These are phyloP conservation scores for Xerocomellus dryophilus DNA, from an alignment of 768 basidiomycete genomes.

Conservation along the genomic window DNA sequence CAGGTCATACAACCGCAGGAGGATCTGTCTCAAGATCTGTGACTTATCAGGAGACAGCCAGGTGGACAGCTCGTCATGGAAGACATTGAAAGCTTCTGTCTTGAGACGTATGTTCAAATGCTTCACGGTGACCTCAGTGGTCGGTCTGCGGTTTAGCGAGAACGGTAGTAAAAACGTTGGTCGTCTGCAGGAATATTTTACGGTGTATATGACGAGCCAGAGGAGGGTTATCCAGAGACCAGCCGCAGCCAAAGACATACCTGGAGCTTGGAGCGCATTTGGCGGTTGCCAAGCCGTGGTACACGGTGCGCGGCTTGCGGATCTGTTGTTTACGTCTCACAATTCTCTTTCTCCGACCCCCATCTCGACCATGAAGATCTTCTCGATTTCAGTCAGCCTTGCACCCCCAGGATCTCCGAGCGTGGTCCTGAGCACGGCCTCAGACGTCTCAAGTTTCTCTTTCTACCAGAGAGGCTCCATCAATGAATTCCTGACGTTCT, in stretches of 20 bases:
- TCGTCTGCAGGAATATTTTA: slow-evolving; percentile 21
- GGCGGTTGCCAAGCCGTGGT: background rate
- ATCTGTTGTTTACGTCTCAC: slow-evolving; percentile 1
- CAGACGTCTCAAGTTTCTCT: slow-evolving; percentile 85
- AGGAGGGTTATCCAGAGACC: slow-evolving; percentile 21
- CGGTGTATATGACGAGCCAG: slow-evolving; percentile 28
- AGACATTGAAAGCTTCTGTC: slow-evolving; percentile 48
- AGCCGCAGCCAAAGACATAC: slow-evolving; percentile 20
- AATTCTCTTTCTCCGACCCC: slow-evolving; percentile 9
- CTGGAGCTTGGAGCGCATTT: slow-evolving; percentile 2
- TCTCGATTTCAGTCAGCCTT: slow-evolving; percentile 69
- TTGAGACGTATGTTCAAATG: slow-evolving; percentile 38
- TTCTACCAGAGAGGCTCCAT: slow-evolving; percentile 91
- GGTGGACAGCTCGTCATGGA: slow-evolving; percentile 44
- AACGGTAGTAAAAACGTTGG: slow-evolving; percentile 20
- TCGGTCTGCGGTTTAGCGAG: slow-evolving; percentile 19
- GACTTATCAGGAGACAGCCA: slow-evolving; percentile 34
- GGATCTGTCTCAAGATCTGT: slow-evolving; percentile 20
- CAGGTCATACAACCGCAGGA: slow-evolving; percentile 46
- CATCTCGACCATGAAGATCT: slow-evolving; percentile 73
- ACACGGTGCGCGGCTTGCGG: background rate
- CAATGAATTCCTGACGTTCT: slow-evolving; percentile 91
- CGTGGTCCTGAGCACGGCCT: slow-evolving; percentile 62
- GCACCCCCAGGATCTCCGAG: slow-evolving; percentile 62
- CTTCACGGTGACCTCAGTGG: slow-evolving; percentile 24